Evolutionary conservation across 495 filamentous ascomycete genomes (phyloP).

Genomic region (Tuber magnatum): DNA sequence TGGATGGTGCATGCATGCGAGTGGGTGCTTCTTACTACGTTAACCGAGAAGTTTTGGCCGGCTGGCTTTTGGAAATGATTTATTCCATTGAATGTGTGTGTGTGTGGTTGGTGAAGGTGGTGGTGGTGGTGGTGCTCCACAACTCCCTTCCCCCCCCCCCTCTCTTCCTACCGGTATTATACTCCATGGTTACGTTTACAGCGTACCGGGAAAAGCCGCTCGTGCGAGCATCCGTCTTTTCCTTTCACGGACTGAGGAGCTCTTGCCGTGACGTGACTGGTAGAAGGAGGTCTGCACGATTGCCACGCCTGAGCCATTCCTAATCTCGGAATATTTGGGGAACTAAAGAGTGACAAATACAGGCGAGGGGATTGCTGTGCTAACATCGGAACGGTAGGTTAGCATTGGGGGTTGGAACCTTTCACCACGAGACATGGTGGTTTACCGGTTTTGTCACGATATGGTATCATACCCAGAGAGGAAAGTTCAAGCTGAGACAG

Average conservation of each 20-base stretch:
- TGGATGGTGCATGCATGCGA: background rate
- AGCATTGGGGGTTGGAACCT: background rate
- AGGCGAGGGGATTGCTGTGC: background rate
- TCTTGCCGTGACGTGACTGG: too few species aligned
- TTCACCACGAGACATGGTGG: background rate
- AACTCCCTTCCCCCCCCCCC: background rate
- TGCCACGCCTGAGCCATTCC: too few species aligned
- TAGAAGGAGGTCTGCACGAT: too few species aligned
- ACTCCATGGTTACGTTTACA: background rate
- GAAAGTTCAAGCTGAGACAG: slow-evolving; percentile 1
- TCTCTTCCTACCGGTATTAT: too few species aligned
- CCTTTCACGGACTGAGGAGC: background rate
- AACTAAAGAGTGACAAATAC: too few species aligned
- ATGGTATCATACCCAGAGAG: background rate
- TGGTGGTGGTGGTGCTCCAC: background rate
- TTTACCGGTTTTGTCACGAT: background rate
- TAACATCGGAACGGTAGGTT: background rate
- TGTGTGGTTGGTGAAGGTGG: background rate
- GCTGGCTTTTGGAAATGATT: background rate
- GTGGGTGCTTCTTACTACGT: background rate
- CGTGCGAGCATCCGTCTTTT: background rate
- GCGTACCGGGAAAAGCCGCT: background rate
- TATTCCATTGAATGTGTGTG: background rate
- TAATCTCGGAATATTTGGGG: too few species aligned
- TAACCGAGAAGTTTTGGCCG: background rate